phyloP scores from a whole-genome alignment of 495 filamentous ascomycete species.

The Xylaria intraflava region DNA sequence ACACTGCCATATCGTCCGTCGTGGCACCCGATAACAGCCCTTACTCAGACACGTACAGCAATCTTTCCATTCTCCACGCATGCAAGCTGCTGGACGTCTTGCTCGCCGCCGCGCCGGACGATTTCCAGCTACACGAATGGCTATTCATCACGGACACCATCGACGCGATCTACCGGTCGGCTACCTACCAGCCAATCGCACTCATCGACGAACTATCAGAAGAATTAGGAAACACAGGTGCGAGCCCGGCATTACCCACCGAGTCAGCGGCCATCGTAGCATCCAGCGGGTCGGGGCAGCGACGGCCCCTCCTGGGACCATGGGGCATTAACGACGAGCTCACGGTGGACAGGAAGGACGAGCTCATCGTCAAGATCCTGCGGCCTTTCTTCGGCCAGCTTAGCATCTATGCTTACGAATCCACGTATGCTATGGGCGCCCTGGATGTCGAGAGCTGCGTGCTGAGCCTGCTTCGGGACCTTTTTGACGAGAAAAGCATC shows the following conservation, averaged over 20 bases:
- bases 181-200: conserved; percentile 64
- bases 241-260: conserved; percentile 15
- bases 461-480: conserved; percentile 63
- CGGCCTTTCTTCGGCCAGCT: conserved; percentile 85
- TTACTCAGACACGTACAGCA: conserved; percentile 63
- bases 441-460: conserved; percentile 64
- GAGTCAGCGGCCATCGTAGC: conserved; percentile 26
- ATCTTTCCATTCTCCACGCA: conserved; percentile 71
- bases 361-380: conserved; percentile 66
- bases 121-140: conserved; percentile 95
- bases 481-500: conserved; percentile 72
- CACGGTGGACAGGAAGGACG: conserved; percentile 52
- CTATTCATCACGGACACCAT: conserved; percentile 95
- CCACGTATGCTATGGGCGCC: conserved; percentile 74
- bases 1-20: conserved; percentile 71
- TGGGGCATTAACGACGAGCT: conserved; percentile 46
- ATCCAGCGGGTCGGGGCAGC: conserved; percentile 15
- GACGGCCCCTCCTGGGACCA: conserved; percentile 42
- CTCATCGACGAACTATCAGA: conserved; percentile 83
- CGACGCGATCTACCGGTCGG: conserved; percentile 84
- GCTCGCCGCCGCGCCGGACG: conserved; percentile 79
- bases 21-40: conserved; percentile 57
- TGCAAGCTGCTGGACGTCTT: conserved; percentile 87
- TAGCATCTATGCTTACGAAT: conserved; percentile 88
- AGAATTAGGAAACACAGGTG: conserved; percentile 51